Evolutionary conservation across 305 asterid species (phyloP), one percentile per base, ranked within the genome.

Genomic region (Solanum aculeatissimum): DNA sequence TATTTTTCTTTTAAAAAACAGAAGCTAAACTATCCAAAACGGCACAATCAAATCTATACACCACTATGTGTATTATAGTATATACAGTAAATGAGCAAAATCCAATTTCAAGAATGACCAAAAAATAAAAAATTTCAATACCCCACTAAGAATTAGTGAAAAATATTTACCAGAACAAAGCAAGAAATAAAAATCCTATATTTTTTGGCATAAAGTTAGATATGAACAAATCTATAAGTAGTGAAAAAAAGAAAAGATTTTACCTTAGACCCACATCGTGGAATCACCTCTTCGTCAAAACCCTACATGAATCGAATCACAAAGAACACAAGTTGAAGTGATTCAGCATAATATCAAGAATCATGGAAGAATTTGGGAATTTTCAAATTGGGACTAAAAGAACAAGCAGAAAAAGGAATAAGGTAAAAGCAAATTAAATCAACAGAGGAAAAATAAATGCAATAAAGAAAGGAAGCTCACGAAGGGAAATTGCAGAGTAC

Each of bases 231-330:
- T 21, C 75, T 60, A 62, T 35, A 81, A 81, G 35, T 9, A 35
- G 43, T 81, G 69, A 51, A 58, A 72, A 35, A 32, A 32, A 35
- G 5, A 35, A 35, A 72, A 3, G 49, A 85, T 68, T 70, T 90
- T 90, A 95, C 98, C 97, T 96, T 91, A 96, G 87, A 91, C 92
- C 95, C 95, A 93, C 95, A 93, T 92, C 95, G 89, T 87, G 90
- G 87, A 86, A 87, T 82, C 88, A 81, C 87, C 16, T 81, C 88
- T 82, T 86, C 83, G 47, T 88, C 86, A 88, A 84, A 84, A 90
- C 85, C 85, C 85, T 81, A 87, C 85, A 87, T 86, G 87, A 90
- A 89, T 90, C 85, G 93, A 90, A 91, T 88, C 91, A 90, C 91
- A 90, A 87, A 70, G 86, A 14, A 49, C 66, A 45, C 13, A 78